Percentiles rank a stretch among this genome's conserved stretches.
phyloP scores from a whole-genome alignment of 73 alveolate species.

The Paramecium pentaurelia region DNA sequence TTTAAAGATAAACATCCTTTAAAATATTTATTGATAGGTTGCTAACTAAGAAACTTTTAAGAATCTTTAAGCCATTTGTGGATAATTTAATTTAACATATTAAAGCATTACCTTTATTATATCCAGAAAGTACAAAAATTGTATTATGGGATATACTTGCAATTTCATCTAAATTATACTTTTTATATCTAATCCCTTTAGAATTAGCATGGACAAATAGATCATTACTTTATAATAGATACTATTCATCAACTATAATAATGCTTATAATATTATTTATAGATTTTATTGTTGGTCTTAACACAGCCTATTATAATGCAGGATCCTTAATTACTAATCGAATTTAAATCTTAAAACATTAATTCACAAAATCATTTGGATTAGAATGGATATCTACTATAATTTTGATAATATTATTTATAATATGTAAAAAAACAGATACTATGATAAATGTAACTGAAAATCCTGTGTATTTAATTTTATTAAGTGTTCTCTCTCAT shows the following conservation, averaged over 20 bases:
- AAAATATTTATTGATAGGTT: not conserved
- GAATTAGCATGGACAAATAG: constrained; percentile 14
- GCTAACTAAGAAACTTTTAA: not conserved
- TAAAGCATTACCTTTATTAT: not conserved
- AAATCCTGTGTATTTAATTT: not conserved
- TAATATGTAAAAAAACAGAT: not conserved
- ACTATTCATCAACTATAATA: not conserved
- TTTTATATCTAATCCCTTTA: constrained; percentile 23
- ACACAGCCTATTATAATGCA: not conserved
- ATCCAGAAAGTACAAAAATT: not conserved
- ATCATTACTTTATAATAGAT: not conserved
- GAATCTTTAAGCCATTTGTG: not conserved
- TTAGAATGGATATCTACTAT: constrained; percentile 26
- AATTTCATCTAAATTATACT: not conserved
- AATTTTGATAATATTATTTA: not conserved
- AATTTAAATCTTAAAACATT: not conserved
- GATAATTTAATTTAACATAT: not conserved
- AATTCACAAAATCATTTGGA: not conserved
- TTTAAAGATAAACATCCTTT: not conserved
- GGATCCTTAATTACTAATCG: not conserved
- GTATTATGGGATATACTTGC: constrained; percentile 9
- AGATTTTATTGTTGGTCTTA: not conserved
- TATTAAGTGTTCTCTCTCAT: not conserved
- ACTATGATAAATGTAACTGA: not conserved
- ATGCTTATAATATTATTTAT: not conserved